phyloP scores from a whole-genome alignment of 768 basidiomycete genomes.

The Mycena pura region DNA sequence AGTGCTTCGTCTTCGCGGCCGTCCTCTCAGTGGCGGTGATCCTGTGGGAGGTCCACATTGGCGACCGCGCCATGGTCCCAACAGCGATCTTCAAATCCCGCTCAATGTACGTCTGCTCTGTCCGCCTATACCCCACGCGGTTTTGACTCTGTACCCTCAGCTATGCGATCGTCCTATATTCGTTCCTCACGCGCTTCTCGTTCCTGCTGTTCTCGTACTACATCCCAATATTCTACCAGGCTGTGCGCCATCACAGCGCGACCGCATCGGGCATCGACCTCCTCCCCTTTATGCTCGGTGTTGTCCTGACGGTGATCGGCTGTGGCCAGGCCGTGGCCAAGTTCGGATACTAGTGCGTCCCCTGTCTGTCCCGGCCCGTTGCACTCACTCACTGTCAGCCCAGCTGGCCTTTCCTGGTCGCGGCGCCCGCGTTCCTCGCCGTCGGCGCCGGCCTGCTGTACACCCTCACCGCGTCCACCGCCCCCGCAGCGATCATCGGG shows the following conservation, averaged over 20 bases:
- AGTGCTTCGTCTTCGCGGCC: constrained; percentile 15
- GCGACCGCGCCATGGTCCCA: constrained; percentile 11
- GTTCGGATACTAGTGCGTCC: constrained; percentile 14
- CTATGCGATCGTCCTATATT: constrained; percentile 5
- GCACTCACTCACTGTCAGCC: background rate
- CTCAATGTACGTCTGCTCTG: background rate
- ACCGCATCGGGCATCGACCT: constrained; percentile 20
- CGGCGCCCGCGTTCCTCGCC: constrained; percentile 15
- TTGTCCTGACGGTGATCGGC: constrained; percentile 6
- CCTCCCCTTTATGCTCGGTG: constrained; percentile 22
- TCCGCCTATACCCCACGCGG: too few species aligned
- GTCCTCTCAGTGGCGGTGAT: constrained; percentile 6
- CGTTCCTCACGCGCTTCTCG: constrained; percentile 11
- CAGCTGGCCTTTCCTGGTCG: constrained; percentile 16
- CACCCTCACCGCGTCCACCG: constrained; percentile 2
- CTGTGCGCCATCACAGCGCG: constrained; percentile 5
- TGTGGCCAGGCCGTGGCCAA: constrained; percentile 6
- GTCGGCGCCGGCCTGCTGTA: constrained; percentile 21
- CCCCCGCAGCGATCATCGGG: constrained; percentile 8
- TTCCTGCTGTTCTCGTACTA: constrained; percentile 24
- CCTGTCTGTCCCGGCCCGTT: too few species aligned
- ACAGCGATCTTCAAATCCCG: constrained; percentile 3
- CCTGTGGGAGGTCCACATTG: constrained; percentile 5
- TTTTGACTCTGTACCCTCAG: too few species aligned
- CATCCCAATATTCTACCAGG: constrained; percentile 28